Base-by-base conservation (phyloP, 2,329 filamentous ascomycete genomes). In the Aspergillus novofumigatus region DNA sequence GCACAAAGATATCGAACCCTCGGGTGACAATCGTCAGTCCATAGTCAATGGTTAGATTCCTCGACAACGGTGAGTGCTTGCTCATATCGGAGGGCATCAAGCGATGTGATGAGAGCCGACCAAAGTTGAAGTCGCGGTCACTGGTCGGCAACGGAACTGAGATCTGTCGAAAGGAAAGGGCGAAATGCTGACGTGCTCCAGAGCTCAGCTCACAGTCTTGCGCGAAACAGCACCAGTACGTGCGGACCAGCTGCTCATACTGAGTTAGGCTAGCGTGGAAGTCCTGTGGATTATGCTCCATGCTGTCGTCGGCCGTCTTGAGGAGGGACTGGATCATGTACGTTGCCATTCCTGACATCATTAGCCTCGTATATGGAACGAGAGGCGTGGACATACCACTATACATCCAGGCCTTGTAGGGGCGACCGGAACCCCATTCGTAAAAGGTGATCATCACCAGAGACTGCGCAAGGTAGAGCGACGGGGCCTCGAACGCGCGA, bases 331-430 rank as follows among this genome's bases (percentile, higher is more conserved):
- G 71, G 14, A 74, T 72, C 71, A 74, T 74, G 44, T 74, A 74
- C 0, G 71, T 74, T 5, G 71, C 71, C 71, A 74, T 74, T 17
- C 71, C 70, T 73, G 26, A 6, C 21, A 54, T 10, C 8, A 23
- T 50, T 21, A 51, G 7, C 32, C 4, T 28, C 5, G 3, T 4
- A 9, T 2, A 28, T 25, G n/a, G 42, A 25, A 25, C 21, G 44
- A 21, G 21, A 28, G 44, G 5, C 0, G 3, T n/a, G 44, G 7
- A 59, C 62, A 20, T 61, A 72, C 71, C 71, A 49, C 71, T 74
- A 53, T 73, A 74, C 71, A 74, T 74, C 71, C 71, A 74, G 1
- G 71, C 71, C 47, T 72, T 69, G 56, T 74, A 74, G 3, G 71
- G 69, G 3, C 67, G 67, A 8, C 70, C 70, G 3, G 68, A 67